phyloP scores from a whole-genome alignment of 768 basidiomycete species.

The Boletus reticuloceps region DNA sequence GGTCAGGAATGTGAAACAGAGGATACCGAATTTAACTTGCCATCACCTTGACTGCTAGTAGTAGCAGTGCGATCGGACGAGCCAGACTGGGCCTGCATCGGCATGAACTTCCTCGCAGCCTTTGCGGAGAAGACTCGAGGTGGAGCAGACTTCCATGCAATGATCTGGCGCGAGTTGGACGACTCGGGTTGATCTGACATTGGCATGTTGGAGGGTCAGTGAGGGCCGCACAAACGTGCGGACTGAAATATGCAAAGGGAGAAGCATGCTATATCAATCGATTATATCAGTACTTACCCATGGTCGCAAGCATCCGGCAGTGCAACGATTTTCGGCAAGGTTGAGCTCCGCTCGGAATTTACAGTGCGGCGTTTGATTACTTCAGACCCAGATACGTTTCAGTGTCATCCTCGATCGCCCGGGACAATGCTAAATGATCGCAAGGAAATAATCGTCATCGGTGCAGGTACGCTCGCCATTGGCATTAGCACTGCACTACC shows the following conservation, averaged over 20 bases:
- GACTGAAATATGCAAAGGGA: background rate
- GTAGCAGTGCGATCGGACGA: conserved; percentile 5
- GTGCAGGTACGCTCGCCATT: conserved; percentile 42
- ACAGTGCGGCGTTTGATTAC: no score
- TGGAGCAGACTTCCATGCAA: no score
- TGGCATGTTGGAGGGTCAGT: conserved; percentile 5
- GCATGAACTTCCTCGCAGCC: conserved; percentile 15
- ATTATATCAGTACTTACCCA: background rate
- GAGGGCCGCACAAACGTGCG: background rate
- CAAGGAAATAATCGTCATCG: conserved; percentile 37
- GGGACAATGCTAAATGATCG: conserved; percentile 12
- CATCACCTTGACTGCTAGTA: conserved; percentile 2
- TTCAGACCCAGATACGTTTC: no score
- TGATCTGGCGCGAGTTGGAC: background rate
- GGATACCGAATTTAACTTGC: conserved; percentile 5
- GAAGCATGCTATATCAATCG: background rate
- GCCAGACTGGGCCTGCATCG: background rate
- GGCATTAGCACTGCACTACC: no score
- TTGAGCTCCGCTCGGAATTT: no score
- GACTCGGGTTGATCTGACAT: background rate
- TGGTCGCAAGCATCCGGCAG: no score
- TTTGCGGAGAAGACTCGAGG: background rate
- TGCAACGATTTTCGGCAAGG: no score
- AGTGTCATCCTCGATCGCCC: no score
- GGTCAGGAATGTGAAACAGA: background rate